A percentile compares a stretch with the other conserved stretches of the same genome.
Evolutionary conservation across 345 rosid species (phyloP).

Genomic region (Eucalyptus erythrocorys): DNA sequence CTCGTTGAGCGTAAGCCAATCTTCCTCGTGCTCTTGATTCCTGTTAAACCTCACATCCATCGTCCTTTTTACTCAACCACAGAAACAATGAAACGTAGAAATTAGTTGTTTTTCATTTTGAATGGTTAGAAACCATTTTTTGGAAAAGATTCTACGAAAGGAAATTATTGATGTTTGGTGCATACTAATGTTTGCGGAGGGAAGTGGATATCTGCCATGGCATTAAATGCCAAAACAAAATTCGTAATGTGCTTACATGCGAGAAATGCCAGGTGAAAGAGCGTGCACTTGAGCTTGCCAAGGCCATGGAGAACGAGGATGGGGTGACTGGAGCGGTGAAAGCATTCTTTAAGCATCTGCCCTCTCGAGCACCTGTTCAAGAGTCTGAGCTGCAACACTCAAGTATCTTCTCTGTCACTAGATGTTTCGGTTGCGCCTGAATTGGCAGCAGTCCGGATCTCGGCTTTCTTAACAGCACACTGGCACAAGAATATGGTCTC

Average conservation of each 20-base stretch:
- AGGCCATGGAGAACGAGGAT: conserved; percentile 89
- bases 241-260: background rate
- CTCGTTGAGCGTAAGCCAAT: background rate
- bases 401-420: conserved; percentile 28
- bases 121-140: background rate
- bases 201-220: background rate
- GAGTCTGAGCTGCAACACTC: conserved; percentile 24
- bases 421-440: conserved; percentile 84
- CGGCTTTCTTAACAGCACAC: background rate
- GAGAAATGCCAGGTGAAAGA: conserved; percentile 61
- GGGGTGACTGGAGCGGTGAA: conserved; percentile 94
- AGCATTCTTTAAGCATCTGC: conserved; percentile 88
- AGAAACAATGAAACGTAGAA: background rate
- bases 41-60: background rate
- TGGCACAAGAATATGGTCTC: background rate
- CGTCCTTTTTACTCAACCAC: background rate
- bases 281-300: conserved; percentile 70
- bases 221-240: background rate
- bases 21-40: background rate
- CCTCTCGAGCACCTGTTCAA: conserved; percentile 11
- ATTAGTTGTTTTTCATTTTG: background rate
- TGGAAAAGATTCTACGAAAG: background rate
- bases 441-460: background rate
- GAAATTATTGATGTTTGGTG: background rate
- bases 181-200: background rate